phyloP scores from a whole-genome alignment of 305 asterid species.

The Ajuga reptans region DNA sequence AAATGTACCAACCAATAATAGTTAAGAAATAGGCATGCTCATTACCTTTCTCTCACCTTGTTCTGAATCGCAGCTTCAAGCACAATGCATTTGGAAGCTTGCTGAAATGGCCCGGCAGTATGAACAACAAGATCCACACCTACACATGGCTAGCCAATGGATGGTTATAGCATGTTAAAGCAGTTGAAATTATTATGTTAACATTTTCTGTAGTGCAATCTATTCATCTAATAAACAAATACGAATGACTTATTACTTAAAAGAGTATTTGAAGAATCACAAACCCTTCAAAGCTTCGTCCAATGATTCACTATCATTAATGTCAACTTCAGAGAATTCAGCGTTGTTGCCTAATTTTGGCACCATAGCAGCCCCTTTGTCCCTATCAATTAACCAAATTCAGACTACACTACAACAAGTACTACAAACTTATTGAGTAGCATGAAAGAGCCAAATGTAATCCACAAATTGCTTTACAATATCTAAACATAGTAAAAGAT shows the following conservation, averaged over 20 bases:
- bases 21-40: conserved; percentile 14
- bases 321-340: conserved; percentile 56
- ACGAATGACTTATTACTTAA: not conserved
- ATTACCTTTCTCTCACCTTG: conserved; percentile 89
- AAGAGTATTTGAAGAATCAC: conserved; percentile 22
- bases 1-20: not conserved
- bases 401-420: not conserved
- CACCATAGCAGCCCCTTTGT: conserved; percentile 66
- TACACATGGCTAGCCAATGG: conserved; percentile 29
- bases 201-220: too few relatives aligned
- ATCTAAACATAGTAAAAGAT: not conserved
- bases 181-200: too few relatives aligned
- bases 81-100: conserved; percentile 57
- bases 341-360: conserved; percentile 45
- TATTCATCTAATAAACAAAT: too few relatives aligned
- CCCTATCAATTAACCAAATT: conserved; percentile 37
- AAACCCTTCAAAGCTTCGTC: conserved; percentile 52
- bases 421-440: not conserved
- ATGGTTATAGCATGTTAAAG: too few relatives aligned
- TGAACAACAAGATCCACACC: conserved; percentile 86
- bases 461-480: not conserved
- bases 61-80: conserved; percentile 87
- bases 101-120: conserved; percentile 93
- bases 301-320: conserved; percentile 45
- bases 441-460: not conserved